These are phyloP conservation scores for Lecanicillium sp. DNA, from an alignment of 2,329 filamentous ascomycete species.

Conservation along the genomic window DNA sequence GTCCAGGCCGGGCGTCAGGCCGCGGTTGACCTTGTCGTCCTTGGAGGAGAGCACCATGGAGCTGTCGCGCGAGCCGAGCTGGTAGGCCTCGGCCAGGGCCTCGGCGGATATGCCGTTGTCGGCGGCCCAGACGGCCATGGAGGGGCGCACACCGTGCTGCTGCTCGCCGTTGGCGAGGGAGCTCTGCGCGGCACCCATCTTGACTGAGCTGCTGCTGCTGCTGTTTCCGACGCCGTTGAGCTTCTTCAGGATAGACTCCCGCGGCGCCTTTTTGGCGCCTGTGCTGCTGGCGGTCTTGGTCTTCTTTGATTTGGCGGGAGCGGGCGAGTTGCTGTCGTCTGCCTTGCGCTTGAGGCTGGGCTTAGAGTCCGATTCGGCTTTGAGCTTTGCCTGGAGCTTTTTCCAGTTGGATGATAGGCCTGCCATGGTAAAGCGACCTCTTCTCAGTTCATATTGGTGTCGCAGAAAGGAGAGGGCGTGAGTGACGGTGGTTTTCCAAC, in stretches of 20 bases:
- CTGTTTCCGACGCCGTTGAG: conserved; percentile 11
- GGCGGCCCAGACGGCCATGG: conserved; percentile 54
- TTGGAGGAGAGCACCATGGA: conserved; percentile 40
- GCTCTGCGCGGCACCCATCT: conserved; percentile 55
- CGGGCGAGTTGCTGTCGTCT: conserved; percentile 19
- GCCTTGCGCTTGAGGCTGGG: conserved; percentile 39
- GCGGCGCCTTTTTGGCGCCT: not conserved
- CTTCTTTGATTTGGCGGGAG: conserved; percentile 24
- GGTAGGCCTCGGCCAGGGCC: conserved; percentile 56
- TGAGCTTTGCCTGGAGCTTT: conserved; percentile 60
- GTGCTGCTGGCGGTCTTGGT: conserved; percentile 19
- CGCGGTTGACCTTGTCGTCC: conserved; percentile 55
- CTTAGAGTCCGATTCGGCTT: conserved; percentile 37
- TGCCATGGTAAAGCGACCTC: conserved; percentile 24
- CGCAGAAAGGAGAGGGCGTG: not conserved
- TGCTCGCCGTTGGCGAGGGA: conserved; percentile 35
- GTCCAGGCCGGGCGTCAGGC: conserved; percentile 54
- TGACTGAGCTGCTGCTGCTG: conserved; percentile 16
- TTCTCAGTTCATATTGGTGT: not conserved
- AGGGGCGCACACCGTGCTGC: conserved; percentile 41
- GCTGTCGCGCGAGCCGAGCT: conserved; percentile 44
- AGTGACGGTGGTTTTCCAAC: not conserved
- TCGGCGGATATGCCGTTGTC: conserved; percentile 56
- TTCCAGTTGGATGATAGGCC: conserved; percentile 70
- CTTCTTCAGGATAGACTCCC: conserved; percentile 12